Evolutionary conservation across 1,284 basidiomycete species (phyloP).

Genomic region (Pyrrhoderma noxium): DNA sequence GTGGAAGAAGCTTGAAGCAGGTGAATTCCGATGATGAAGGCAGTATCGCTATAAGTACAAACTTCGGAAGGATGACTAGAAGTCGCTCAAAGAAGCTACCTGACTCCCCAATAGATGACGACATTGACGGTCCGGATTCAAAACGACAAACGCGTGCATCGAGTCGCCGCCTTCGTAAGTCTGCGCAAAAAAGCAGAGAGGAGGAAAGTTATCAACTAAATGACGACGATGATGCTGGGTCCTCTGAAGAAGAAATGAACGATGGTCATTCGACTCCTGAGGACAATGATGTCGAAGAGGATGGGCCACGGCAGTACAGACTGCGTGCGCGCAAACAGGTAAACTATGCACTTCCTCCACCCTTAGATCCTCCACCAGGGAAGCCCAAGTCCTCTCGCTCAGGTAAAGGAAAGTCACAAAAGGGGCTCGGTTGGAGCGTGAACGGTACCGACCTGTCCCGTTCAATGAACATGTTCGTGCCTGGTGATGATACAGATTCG

Average conservation of each 20-base stretch:
- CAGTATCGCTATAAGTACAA: constrained; percentile 3
- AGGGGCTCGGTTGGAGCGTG: constrained; percentile 59
- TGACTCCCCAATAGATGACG: neutral
- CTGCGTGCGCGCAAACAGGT: constrained; percentile 57
- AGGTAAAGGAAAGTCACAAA: constrained; percentile 33
- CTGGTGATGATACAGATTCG: constrained; percentile 72
- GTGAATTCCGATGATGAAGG: constrained; percentile 20
- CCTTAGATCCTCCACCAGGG: constrained; percentile 46
- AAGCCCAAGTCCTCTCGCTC: constrained; percentile 19
- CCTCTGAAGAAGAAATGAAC: constrained; percentile 21
- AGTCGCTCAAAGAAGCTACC: constrained; percentile 13
- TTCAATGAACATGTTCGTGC: constrained; percentile 57
- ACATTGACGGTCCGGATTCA: neutral
- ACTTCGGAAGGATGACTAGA: constrained; percentile 3
- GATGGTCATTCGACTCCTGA: constrained; percentile 12
- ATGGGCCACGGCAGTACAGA: constrained; percentile 43
- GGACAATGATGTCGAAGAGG: constrained; percentile 17
- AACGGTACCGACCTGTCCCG: constrained; percentile 64
- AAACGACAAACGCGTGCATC: too few species aligned
- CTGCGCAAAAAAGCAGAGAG: constrained; percentile 20
- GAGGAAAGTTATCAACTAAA: constrained; percentile 22
- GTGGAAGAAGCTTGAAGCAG: constrained; percentile 4
- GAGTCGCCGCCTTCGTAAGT: too few species aligned
- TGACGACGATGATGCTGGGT: constrained; percentile 17
- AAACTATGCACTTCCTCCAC: constrained; percentile 72